Percentiles rank a stretch among this genome's conserved stretches.
phyloP scores from a whole-genome alignment of 2,329 filamentous ascomycete genomes.

The Diaporthe longicolla region DNA sequence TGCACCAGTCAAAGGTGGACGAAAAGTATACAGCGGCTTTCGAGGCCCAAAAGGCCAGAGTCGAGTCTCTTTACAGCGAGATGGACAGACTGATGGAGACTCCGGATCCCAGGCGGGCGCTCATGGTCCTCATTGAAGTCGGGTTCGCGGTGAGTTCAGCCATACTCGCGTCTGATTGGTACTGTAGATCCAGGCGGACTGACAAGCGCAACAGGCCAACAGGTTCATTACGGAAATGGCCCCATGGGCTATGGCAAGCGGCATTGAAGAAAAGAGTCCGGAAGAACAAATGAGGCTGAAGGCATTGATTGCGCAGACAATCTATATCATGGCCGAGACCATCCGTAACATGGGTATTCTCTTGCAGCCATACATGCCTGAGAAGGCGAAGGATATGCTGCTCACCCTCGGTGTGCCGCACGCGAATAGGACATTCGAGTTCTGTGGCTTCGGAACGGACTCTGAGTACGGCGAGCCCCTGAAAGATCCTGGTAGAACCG shows the following conservation, averaged over 20 bases:
- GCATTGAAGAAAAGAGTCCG: constrained; percentile 45
- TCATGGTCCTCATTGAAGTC: constrained; percentile 67
- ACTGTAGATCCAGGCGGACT: constrained; percentile 1
- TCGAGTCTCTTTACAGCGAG: neutral
- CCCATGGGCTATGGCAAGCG: constrained; percentile 76
- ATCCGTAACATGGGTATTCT: constrained; percentile 86
- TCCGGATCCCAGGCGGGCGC: constrained; percentile 39
- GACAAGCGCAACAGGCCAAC: constrained; percentile 69
- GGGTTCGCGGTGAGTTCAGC: constrained; percentile 67
- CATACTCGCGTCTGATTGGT: constrained; percentile 25
- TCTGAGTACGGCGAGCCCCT: constrained; percentile 73
- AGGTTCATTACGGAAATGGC: constrained; percentile 73
- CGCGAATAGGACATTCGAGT: constrained; percentile 72
- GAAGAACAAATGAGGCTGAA: constrained; percentile 61
- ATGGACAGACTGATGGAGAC: constrained; percentile 38
- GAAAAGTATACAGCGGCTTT: constrained; percentile 9
- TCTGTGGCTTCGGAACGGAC: constrained; percentile 76
- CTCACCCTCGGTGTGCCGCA: constrained; percentile 81
- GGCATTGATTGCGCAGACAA: constrained; percentile 55
- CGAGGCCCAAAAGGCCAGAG: constrained; percentile 15
- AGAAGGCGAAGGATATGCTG: constrained; percentile 79
- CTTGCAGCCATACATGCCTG: constrained; percentile 91
- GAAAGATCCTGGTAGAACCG: constrained; percentile 52
- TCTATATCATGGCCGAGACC: constrained; percentile 82
- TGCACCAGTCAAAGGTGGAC: constrained; percentile 24